Percentiles rank a stretch among this genome's conserved stretches.
These are phyloP conservation scores for Fagopyrum homotropicum DNA, from an alignment of 148 eudicot species.

Conservation along the genomic window DNA sequence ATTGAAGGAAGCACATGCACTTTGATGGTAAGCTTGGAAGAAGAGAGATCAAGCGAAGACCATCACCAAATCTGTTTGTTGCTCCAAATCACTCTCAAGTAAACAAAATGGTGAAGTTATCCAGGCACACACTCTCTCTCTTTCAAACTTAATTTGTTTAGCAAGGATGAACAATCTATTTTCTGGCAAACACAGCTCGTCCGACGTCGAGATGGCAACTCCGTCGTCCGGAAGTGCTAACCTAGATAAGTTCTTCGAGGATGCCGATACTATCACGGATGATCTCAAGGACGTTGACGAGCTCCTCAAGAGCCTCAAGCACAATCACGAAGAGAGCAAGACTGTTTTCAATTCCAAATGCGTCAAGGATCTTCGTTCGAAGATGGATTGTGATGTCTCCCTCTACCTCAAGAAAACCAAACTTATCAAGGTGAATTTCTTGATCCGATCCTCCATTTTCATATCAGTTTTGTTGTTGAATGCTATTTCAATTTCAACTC, in stretches of 20 bases:
- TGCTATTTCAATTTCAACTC: neutral
- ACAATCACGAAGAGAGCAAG: slow-evolving; percentile 60
- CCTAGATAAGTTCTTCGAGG: slow-evolving; percentile 73
- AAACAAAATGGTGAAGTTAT: no score
- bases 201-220: slow-evolving; percentile 20
- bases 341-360: slow-evolving; percentile 51
- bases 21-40: no score
- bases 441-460: neutral
- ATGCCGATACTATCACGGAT: slow-evolving; percentile 58
- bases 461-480: neutral
- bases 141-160: no score
- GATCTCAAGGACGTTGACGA: slow-evolving; percentile 53
- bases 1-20: no score
- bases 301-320: slow-evolving; percentile 30
- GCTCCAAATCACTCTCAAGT: no score
- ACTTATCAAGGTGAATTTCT: slow-evolving; percentile 35
- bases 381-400: slow-evolving; percentile 64
- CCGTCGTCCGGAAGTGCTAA: slow-evolving; percentile 26
- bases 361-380: slow-evolving; percentile 46
- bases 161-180: slow-evolving; percentile 40
- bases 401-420: slow-evolving; percentile 62
- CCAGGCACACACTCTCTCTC: no score
- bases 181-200: slow-evolving; percentile 20
- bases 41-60: no score
- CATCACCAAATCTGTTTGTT: no score